Percentiles rank a stretch among this genome's conserved stretches.
These are phyloP conservation scores for Acanthamoeba sp. DNA, from an alignment of 208 protist species.

Conservation along the genomic window DNA sequence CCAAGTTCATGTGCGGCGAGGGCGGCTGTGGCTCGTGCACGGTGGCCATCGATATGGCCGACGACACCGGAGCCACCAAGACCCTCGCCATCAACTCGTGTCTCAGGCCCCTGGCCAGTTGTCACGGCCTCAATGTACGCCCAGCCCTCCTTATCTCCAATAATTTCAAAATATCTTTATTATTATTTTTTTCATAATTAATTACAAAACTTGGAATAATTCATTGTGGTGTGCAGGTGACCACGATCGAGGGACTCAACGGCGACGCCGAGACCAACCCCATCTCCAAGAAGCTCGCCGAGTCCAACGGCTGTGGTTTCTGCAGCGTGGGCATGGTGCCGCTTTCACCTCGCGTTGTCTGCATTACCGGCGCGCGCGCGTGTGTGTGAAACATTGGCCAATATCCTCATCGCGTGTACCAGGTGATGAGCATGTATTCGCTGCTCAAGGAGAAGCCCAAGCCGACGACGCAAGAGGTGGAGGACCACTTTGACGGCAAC, in stretches of 20 bases:
- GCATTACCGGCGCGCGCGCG: no score
- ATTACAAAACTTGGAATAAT: no score
- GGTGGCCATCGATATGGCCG: constrained; percentile 6
- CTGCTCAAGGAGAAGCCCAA: constrained; percentile 33
- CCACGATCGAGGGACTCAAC: constrained; percentile 9
- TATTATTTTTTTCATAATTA: no score
- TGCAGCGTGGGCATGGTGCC: constrained; percentile 77
- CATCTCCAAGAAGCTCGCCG: constrained; percentile 69
- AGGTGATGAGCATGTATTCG: constrained; percentile 39
- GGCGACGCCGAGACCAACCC: neutral
- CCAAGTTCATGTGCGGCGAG: constrained; percentile 76
- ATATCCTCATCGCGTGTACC: no score
- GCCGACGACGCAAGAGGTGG: neutral
- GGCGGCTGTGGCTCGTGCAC: constrained; percentile 80
- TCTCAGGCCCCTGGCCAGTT: constrained; percentile 59
- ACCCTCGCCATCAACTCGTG: constrained; percentile 66
- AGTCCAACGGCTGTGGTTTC: constrained; percentile 76
- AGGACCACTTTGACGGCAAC: constrained; percentile 56
- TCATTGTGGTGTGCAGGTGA: neutral
- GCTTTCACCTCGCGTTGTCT: no score
- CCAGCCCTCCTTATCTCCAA: neutral
- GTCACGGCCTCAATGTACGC: constrained; percentile 43
- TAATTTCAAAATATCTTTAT: no score
- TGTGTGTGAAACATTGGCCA: no score
- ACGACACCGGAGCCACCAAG: neutral